These are phyloP conservation scores for Globisporangium nunn DNA, from an alignment of 352 stramenopile genomes.

Conservation along the genomic window DNA sequence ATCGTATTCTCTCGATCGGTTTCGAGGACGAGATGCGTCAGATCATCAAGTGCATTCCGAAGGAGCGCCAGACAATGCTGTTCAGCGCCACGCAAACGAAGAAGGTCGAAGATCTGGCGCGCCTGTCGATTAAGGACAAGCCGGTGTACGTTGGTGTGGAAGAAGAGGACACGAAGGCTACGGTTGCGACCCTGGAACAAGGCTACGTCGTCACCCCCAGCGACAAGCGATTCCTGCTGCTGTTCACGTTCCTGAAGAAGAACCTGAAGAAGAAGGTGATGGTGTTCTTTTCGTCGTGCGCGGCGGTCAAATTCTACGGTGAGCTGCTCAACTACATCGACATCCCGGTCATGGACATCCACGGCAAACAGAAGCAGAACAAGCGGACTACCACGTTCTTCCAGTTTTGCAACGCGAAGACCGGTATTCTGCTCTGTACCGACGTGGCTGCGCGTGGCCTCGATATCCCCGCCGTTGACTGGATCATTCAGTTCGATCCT, in stretches of 20 bases:
- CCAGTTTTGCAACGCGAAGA: conserved; percentile 97
- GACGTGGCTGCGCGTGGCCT: conserved; percentile 97
- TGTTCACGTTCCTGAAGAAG: conserved; percentile 99
- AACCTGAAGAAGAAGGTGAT: conserved; percentile 99
- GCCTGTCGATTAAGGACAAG: conserved; percentile 90
- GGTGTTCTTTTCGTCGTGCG: conserved; percentile 91
- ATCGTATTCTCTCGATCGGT: conserved; percentile 97
- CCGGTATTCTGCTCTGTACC: conserved; percentile 96
- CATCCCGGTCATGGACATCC: conserved; percentile 97
- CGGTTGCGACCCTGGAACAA: conserved; percentile 93
- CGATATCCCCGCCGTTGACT: conserved; percentile 97
- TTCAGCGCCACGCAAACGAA: conserved; percentile 99
- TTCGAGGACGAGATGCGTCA: conserved; percentile 99
- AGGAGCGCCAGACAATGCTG: conserved; percentile 97
- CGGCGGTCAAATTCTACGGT: conserved; percentile 98
- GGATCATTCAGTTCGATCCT: conserved; percentile 99
- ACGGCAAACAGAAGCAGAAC: conserved; percentile 98
- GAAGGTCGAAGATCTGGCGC: conserved; percentile 96
- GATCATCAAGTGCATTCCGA: conserved; percentile 98
- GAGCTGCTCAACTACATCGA: conserved; percentile 99
- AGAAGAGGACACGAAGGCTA: conserved; percentile 89
- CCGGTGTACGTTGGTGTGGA: conserved; percentile 96
- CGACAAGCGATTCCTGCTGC: conserved; percentile 96
- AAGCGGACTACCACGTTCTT: conserved; percentile 99
- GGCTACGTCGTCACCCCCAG: conserved; percentile 97